phyloP scores from a whole-genome alignment of 768 basidiomycete species.

The Calocera cornea region DNA sequence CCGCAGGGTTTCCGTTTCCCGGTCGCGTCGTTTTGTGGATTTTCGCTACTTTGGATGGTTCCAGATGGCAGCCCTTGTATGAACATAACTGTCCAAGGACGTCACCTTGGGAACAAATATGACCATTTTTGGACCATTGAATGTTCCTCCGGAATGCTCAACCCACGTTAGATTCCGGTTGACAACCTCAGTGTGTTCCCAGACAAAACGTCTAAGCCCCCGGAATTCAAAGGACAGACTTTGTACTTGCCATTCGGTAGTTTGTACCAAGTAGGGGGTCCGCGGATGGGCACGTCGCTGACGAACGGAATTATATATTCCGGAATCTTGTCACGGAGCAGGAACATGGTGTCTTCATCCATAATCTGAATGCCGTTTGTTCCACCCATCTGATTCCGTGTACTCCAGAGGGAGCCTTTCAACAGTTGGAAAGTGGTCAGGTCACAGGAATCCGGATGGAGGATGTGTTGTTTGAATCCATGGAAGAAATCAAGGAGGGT shows the following conservation, averaged over 20 bases:
- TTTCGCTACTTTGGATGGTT: constrained; percentile 18
- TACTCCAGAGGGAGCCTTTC: constrained; percentile 23
- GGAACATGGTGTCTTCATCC: constrained; percentile 28
- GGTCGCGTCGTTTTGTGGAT: constrained; percentile 22
- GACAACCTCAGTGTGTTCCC: no score
- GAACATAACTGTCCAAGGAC: constrained; percentile 32
- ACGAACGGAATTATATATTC: no score
- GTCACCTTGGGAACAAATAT: constrained; percentile 12
- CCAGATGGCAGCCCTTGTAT: constrained; percentile 23
- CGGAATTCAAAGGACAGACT: no score
- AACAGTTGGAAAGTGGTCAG: constrained; percentile 33
- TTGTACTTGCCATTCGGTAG: no score
- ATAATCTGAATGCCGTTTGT: constrained; percentile 32
- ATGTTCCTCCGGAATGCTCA: constrained; percentile 27
- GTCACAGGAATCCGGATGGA: constrained; percentile 24
- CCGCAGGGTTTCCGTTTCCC: constrained; percentile 18
- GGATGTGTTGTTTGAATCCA: constrained; percentile 26
- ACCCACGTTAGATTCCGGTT: constrained; percentile 19
- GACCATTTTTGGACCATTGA: constrained; percentile 27
- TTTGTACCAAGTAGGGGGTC: no score
- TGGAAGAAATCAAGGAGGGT: constrained; percentile 17
- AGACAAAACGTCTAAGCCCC: no score
- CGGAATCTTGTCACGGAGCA: constrained; percentile 18
- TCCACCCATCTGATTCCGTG: constrained; percentile 30
- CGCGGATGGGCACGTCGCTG: no score